Percentiles rank a stretch among this genome's conserved stretches.
Conservation (phyloP, 768 basidiomycete genomes). For the Mrakia gelida region DNA sequence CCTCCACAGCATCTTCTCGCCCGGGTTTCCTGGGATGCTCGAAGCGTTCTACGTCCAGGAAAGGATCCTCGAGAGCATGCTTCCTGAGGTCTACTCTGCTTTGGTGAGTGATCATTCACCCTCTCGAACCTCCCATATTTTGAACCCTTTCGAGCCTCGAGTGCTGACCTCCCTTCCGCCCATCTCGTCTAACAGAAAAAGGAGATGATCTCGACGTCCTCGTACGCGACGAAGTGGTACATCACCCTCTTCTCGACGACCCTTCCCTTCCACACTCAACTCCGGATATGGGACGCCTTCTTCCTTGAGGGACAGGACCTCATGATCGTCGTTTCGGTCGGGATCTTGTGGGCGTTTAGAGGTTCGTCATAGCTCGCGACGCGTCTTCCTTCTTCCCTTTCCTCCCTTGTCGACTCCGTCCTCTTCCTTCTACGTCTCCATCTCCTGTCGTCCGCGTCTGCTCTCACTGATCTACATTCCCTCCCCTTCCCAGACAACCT, state of each 20-base stretch:
- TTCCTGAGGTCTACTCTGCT: slow-evolving; percentile 82
- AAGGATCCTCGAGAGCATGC: slow-evolving; percentile 72
- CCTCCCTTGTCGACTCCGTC: not conserved
- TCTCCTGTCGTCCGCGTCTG: not conserved
- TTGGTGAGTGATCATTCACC: slow-evolving; percentile 52
- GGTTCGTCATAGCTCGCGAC: slow-evolving; percentile 51
- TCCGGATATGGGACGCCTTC: slow-evolving; percentile 92
- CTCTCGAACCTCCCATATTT: too few relatives aligned
- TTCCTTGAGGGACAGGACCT: slow-evolving; percentile 84
- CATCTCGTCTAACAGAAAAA: slow-evolving; percentile 51
- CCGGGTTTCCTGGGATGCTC: slow-evolving; percentile 91
- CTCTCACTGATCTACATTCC: not conserved
- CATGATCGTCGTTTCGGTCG: slow-evolving; percentile 76
- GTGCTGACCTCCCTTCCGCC: too few relatives aligned
- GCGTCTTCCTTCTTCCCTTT: slow-evolving; percentile 1
- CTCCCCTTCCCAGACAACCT: slow-evolving; percentile 65
- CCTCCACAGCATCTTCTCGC: slow-evolving; percentile 82
- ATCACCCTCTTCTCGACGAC: slow-evolving; percentile 95
- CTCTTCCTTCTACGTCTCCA: not conserved
- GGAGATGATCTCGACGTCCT: slow-evolving; percentile 85
- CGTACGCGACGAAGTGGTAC: slow-evolving; percentile 99
- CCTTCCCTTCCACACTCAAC: slow-evolving; percentile 89
- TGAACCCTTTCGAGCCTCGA: not conserved
- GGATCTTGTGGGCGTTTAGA: slow-evolving; percentile 85
- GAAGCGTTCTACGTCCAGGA: slow-evolving; percentile 97